phyloP scores from a whole-genome alignment of 352 stramenopile genomes.

The Peronosclerospora sorghi region DNA sequence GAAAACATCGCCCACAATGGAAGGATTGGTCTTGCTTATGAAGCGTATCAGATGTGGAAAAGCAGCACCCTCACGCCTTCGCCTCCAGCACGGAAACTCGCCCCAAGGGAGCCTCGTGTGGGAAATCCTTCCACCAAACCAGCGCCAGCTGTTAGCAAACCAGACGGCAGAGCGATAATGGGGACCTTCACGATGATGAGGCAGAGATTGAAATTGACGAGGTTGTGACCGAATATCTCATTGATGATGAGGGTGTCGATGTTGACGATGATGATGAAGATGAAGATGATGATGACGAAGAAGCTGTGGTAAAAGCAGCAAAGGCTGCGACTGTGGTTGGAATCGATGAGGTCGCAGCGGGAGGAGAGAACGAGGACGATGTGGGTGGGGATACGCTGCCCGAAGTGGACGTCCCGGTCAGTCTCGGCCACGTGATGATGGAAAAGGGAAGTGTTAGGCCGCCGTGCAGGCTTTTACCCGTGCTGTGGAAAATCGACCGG shows the following conservation, averaged over 20 bases:
- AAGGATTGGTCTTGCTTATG: constrained; percentile 70
- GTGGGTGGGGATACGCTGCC: constrained; percentile 59
- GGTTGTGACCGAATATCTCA: constrained; percentile 20
- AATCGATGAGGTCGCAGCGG: constrained; percentile 8
- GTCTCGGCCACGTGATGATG: constrained; percentile 70
- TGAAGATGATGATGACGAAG: constrained; percentile 28
- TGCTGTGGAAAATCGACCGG: constrained; percentile 71
- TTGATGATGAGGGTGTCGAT: constrained; percentile 39
- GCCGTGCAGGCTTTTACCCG: constrained; percentile 75
- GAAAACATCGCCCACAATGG: constrained; percentile 90
- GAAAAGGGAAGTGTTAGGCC: constrained; percentile 70
- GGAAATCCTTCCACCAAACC: too few relatives aligned
- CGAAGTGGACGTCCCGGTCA: constrained; percentile 77
- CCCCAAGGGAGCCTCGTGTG: too few relatives aligned
- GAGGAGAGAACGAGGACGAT: constrained; percentile 38
- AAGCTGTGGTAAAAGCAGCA: constrained; percentile 17
- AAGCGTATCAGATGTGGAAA: constrained; percentile 69
- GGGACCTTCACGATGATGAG: constrained; percentile 37
- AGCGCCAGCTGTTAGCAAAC: too few relatives aligned
- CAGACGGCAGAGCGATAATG: constrained; percentile 30
- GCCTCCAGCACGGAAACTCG: background rate
- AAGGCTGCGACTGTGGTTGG: constrained; percentile 10
- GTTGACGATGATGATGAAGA: constrained; percentile 22
- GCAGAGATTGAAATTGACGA: constrained; percentile 21
- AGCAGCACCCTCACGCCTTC: constrained; percentile 7